Evolutionary conservation across 805 yeast genomes (phyloP), one percentile per base, ranked within the genome.

Genomic region (Suhomyces tanzawaensis): DNA sequence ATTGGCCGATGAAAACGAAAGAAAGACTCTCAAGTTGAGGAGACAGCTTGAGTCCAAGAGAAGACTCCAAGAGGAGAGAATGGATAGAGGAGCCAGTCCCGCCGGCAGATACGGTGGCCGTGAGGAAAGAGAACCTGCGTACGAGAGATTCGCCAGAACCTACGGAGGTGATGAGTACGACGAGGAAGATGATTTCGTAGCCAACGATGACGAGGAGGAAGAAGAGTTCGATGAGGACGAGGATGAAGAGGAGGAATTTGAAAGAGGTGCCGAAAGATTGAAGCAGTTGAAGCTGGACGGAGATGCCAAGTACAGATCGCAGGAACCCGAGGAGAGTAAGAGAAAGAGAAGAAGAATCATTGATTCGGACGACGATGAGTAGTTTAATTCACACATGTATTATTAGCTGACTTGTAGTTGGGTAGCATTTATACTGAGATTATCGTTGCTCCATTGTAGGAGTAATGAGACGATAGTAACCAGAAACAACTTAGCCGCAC

Each of bases 11-110:
- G 83, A 77, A 57, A 76, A 74, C 47, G 87, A 69, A 34, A 52
- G 69, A 30, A 66, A 77, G 49, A 74, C 76, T 15, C 79, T 79
- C 52, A 74, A 78, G 42, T 68, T 81, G 50, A 81, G 77, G 58
- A 82, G 81, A 45, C 82, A 83, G 62, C 69, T 84, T 51, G 83
- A 79, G 60, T 74, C 76, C 42, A 74, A 73, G 49, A 61, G 77
- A 51, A 76, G 76, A 41, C 64, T 71, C 45, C 81, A 79, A 47
- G 81, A 74, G 41, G 90, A 82, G 53, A 68, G 77, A 45, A 46
- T 71, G 36, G 83, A 77, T 38, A 67, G 82, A 34, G 61, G 69
- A 7, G 66, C 64, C 26, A 54, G 66, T 17, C 64, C 70, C 9
- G 51, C 53, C 7, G 44, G 47, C 8, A 42, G 55, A 7, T 29